phyloP scores from a whole-genome alignment of 2,329 filamentous ascomycete genomes.

The Verticillium nonalfalfae region DNA sequence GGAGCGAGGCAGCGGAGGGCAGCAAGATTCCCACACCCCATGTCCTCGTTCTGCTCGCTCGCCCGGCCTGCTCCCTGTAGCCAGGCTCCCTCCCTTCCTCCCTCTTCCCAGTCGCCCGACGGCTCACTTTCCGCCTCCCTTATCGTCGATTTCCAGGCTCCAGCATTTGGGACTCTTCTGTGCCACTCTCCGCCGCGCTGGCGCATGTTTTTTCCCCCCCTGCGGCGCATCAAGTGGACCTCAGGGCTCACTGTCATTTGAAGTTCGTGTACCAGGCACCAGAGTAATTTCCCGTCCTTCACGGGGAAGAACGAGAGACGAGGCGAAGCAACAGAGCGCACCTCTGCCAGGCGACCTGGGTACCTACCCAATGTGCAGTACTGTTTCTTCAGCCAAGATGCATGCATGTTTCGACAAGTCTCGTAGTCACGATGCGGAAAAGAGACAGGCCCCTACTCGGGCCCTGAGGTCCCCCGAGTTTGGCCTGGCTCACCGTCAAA shows the following conservation, averaged over 20 bases:
- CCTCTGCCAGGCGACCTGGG: too few relatives aligned
- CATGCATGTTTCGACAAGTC: not conserved
- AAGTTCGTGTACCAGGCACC: not conserved
- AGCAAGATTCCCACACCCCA: not conserved
- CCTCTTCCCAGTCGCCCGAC: not conserved
- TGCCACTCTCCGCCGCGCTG: not conserved
- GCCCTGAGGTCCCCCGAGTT: too few relatives aligned
- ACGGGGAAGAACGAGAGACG: not conserved
- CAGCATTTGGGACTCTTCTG: not conserved
- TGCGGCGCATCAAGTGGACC: not conserved
- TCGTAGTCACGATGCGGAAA: not conserved
- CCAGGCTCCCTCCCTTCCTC: not conserved
- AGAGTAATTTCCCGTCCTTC: not conserved
- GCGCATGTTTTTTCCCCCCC: not conserved
- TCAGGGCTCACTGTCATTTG: not conserved
- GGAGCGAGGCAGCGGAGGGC: not conserved
- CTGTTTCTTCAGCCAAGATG: not conserved
- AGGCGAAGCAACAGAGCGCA: too few relatives aligned
- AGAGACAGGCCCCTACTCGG: too few relatives aligned
- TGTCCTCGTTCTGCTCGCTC: not conserved
- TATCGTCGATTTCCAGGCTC: not conserved
- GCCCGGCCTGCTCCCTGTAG: not conserved
- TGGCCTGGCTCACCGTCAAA: too few relatives aligned
- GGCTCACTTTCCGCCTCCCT: not conserved
- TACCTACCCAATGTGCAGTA: too few relatives aligned